phyloP scores from a whole-genome alignment of 2,329 filamentous ascomycete genomes.

The Ophiosphaerella herpotricha region DNA sequence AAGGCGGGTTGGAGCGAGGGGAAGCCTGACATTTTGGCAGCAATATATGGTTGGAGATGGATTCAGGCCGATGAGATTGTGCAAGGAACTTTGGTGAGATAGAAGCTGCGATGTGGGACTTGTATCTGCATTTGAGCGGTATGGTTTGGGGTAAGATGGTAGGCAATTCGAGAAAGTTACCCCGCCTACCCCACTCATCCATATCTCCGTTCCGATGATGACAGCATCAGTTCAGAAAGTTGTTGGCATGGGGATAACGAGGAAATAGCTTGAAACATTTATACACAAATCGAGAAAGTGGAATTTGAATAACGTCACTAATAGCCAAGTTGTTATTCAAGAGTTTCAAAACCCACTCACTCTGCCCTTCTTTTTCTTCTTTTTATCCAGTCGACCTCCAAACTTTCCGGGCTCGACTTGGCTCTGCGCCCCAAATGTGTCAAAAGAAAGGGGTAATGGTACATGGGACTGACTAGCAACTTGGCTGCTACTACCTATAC shows the following conservation, averaged over 20 bases:
- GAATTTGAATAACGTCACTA: not conserved
- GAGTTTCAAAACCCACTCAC: constrained; percentile 36
- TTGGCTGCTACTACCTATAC: constrained; percentile 33
- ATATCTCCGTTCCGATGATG: constrained; percentile 12
- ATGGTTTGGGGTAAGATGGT: not conserved
- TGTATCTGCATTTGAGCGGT: not conserved
- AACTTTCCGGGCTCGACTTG: constrained; percentile 44
- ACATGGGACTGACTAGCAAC: constrained; percentile 12
- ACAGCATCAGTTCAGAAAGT: not conserved
- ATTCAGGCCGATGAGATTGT: not conserved
- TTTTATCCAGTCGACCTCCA: constrained; percentile 39
- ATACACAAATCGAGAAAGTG: too few species aligned
- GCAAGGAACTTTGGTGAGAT: not conserved
- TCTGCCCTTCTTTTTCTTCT: constrained; percentile 43
- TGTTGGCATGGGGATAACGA: not conserved
- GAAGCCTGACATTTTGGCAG: constrained; percentile 26
- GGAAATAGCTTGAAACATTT: too few species aligned
- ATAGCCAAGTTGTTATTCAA: not conserved
- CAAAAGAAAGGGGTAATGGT: constrained; percentile 3
- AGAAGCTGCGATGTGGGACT: not conserved
- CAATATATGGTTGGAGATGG: not conserved
- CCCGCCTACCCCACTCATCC: constrained; percentile 20
- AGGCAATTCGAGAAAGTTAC: constrained; percentile 12
- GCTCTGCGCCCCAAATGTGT: constrained; percentile 23
- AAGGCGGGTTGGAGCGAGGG: constrained; percentile 37